Evolutionary conservation across 352 stramenopile species (phyloP).

Genomic region (Blastocystis sp.): DNA sequence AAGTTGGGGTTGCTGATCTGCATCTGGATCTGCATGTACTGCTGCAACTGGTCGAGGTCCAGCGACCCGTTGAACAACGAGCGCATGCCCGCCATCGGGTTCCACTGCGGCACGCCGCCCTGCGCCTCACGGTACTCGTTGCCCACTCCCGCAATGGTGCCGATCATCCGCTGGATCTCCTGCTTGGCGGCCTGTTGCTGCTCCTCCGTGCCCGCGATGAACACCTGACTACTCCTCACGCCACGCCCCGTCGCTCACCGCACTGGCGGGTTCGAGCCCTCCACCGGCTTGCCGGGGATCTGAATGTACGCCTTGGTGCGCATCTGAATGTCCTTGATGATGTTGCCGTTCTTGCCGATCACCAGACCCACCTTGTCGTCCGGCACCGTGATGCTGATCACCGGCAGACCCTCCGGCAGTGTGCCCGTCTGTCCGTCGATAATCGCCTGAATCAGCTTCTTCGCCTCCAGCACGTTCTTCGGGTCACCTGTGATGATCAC

Average conservation of each 20-base stretch:
- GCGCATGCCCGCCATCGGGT: slow-evolving; percentile 28
- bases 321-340: slow-evolving; percentile 87
- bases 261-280: slow-evolving; percentile 84
- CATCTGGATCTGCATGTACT: slow-evolving; percentile 68
- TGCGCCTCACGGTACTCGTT: slow-evolving; percentile 20
- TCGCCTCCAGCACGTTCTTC: slow-evolving; percentile 77
- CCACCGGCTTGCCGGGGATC: slow-evolving; percentile 86
- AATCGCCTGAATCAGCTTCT: slow-evolving; percentile 67
- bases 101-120: neutral
- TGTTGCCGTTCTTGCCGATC: slow-evolving; percentile 87
- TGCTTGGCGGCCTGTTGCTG: slow-evolving; percentile 81
- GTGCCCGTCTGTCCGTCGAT: slow-evolving; percentile 68
- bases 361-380: slow-evolving; percentile 87
- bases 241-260: slow-evolving; percentile 76
- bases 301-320: slow-evolving; percentile 84
- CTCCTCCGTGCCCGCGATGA: slow-evolving; percentile 78
- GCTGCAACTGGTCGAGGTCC: slow-evolving; percentile 45
- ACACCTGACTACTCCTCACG: slow-evolving; percentile 70
- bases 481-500: slow-evolving; percentile 92
- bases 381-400: slow-evolving; percentile 78
- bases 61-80: slow-evolving; percentile 4
- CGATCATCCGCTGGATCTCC: slow-evolving; percentile 85
- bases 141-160: slow-evolving; percentile 37
- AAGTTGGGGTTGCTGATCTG: slow-evolving; percentile 30
- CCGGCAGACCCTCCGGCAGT: slow-evolving; percentile 13